phyloP scores from a whole-genome alignment of 306 rosid species.

The Rosa multiflora region DNA sequence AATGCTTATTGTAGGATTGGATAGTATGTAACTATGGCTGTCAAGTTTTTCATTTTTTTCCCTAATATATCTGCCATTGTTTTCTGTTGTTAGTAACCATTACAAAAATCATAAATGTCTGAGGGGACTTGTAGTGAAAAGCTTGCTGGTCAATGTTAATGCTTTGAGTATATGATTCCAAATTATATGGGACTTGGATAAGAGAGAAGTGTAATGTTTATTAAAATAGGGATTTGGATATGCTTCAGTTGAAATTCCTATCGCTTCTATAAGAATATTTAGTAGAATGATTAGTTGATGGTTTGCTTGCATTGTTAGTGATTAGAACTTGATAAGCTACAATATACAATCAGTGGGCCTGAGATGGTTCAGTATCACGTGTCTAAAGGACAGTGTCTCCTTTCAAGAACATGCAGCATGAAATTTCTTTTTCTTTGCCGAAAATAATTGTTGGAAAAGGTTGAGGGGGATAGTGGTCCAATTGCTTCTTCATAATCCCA shows the following conservation, averaged over 20 bases:
- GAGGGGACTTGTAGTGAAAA: neutral
- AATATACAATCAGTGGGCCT: conserved; percentile 52
- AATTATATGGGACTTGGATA: neutral
- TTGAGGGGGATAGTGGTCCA: conserved; percentile 60
- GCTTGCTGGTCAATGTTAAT: neutral
- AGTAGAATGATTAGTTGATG: conserved; percentile 31
- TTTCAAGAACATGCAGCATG: conserved; percentile 58
- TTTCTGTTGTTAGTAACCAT: neutral
- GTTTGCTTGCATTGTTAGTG: conserved; percentile 43
- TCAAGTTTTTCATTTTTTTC: neutral
- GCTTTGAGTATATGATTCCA: neutral
- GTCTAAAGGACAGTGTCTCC: conserved; percentile 42
- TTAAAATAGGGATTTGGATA: neutral
- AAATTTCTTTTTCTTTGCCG: conserved; percentile 38
- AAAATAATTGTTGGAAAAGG: conserved; percentile 46
- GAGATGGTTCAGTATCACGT: conserved; percentile 53
- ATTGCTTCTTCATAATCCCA: conserved; percentile 33
- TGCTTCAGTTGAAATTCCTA: conserved; percentile 16
- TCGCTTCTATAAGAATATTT: conserved; percentile 34
- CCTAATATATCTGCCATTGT: neutral
- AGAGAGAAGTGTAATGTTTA: neutral
- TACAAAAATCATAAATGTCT: neutral
- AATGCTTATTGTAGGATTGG: neutral
- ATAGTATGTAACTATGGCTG: neutral
- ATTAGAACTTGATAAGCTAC: conserved; percentile 38